A percentile compares a stretch with the other conserved stretches of the same genome.
Evolutionary conservation across 1,284 basidiomycete genomes (phyloP).

Genomic region (Trichosporon asahii): DNA sequence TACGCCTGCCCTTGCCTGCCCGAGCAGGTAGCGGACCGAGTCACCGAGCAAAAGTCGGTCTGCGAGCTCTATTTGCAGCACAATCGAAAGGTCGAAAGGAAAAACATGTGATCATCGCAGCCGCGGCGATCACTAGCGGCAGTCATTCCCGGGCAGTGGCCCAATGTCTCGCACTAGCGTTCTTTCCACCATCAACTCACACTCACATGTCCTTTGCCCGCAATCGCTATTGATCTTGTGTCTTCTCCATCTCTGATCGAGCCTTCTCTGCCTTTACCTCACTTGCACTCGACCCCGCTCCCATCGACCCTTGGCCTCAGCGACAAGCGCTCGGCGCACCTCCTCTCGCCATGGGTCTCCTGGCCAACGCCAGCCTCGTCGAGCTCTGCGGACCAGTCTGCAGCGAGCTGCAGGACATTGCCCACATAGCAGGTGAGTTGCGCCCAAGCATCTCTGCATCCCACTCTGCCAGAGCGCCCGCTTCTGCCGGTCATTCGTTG

Average conservation of each 20-base stretch:
- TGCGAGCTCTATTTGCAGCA: not conserved
- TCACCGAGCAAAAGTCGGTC: not conserved
- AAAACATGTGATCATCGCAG: not conserved
- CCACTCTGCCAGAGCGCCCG: no score
- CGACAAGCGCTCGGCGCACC: not conserved
- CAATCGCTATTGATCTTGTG: not conserved
- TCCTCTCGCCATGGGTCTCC: not conserved
- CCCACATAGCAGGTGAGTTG: not conserved
- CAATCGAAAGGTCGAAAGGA: not conserved
- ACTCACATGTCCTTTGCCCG: not conserved
- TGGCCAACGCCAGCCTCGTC: not conserved
- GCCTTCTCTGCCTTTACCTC: not conserved
- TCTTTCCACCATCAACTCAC: not conserved
- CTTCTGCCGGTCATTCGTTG: no score
- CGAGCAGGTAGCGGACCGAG: not conserved
- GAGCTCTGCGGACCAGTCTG: not conserved
- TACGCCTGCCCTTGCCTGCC: not conserved
- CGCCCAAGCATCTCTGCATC: no score
- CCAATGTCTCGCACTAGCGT: slow-evolving; percentile 1
- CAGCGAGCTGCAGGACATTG: not conserved
- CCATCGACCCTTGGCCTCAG: not conserved
- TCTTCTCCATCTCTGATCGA: not conserved
- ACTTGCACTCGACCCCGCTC: not conserved
- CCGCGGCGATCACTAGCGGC: no score
- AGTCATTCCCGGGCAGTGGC: no score